Conservation (phyloP, 2,329 filamentous ascomycete genomes). For the Pseudogymnoascus verrucosus region DNA sequence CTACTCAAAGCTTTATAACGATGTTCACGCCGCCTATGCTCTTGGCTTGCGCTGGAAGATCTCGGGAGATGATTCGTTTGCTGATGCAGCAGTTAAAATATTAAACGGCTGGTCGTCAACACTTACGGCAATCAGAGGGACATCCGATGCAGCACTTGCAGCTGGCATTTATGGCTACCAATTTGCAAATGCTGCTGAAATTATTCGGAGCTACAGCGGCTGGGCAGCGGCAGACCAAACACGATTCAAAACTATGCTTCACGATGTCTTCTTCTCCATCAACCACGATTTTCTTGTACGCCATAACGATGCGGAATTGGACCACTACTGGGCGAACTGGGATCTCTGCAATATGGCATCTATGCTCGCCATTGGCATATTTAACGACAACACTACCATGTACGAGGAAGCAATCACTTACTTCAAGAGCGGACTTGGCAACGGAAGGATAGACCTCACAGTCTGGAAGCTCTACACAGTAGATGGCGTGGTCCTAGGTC, state of each 20-base stretch:
- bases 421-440: slow-evolving; percentile 33
- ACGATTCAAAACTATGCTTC: slow-evolving; percentile 27
- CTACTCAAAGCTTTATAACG: slow-evolving; percentile 28
- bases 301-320: slow-evolving; percentile 29
- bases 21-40: slow-evolving; percentile 32
- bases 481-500: slow-evolving; percentile 27
- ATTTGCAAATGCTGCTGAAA: slow-evolving; percentile 39
- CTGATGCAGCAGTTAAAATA: slow-evolving; percentile 30
- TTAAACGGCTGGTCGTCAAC: slow-evolving; percentile 33
- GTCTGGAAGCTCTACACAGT: slow-evolving; percentile 28
- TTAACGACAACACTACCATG: slow-evolving; percentile 35
- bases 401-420: slow-evolving; percentile 33
- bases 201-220: slow-evolving; percentile 30
- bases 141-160: slow-evolving; percentile 32
- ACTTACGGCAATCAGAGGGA: slow-evolving; percentile 29
- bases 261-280: slow-evolving; percentile 31
- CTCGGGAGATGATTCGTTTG: slow-evolving; percentile 30
- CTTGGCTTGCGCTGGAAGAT: slow-evolving; percentile 36
- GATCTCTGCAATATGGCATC: slow-evolving; percentile 37
- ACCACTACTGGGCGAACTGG: slow-evolving; percentile 30
- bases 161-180: slow-evolving; percentile 39
- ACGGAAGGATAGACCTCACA: slow-evolving; percentile 30
- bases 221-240: slow-evolving; percentile 26
- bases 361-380: slow-evolving; percentile 34
- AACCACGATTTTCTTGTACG: slow-evolving; percentile 32